Base-by-base conservation (phyloP, 2,329 filamentous ascomycete genomes). In the Lasiodiplodia theobromae region DNA sequence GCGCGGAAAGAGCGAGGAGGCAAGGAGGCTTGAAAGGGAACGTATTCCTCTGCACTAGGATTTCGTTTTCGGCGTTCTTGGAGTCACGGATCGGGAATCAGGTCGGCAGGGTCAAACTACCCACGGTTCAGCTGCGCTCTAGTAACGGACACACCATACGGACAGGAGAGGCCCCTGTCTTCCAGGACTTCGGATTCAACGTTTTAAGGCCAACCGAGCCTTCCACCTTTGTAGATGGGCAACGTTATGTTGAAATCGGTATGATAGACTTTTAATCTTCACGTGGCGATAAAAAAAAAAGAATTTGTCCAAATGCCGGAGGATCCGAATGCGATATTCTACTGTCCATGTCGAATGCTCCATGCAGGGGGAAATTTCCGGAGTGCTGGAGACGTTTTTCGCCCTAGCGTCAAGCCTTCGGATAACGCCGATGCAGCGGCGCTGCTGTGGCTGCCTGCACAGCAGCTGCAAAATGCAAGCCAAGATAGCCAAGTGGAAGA, bases 1-100 rank as follows among this genome's bases (percentile, higher is more conserved):
- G 71, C 73, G 78, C 49, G 78, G 78, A 0, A 72, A 79, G n/a
- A 68, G 57, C 57, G 66, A 68, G 21, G 57, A 64, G 7, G 66
- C 66, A 3, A 23, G 66, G 18, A 49, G 66, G 31, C 21, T 47
- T 5, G 66, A 68, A 31, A 49, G 66, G 37, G 66, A 68, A 49
- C 52, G 64, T 12, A 40, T 66, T 38, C 21, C 21, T 49, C 25
- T 57, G 14, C 64, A 12, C n/a, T 57, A 66, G 31, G 53, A 18
- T 14, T 38, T 14, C 10, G 5, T 6, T 6, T 44, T 28, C 18
- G 53, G 38, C 38, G 37, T 58, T 54, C 11, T 38, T 47, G 37
- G n/a, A 40, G 18, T 63, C 40, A 16, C n/a, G 12, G 40, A 21
- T 8, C 5, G 25, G 25, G 40, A n/a, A 12, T 16, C 7, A 37